Base-by-base conservation (phyloP, 352 stramenopile genomes). In the Thalassiosira mediterranea region DNA sequence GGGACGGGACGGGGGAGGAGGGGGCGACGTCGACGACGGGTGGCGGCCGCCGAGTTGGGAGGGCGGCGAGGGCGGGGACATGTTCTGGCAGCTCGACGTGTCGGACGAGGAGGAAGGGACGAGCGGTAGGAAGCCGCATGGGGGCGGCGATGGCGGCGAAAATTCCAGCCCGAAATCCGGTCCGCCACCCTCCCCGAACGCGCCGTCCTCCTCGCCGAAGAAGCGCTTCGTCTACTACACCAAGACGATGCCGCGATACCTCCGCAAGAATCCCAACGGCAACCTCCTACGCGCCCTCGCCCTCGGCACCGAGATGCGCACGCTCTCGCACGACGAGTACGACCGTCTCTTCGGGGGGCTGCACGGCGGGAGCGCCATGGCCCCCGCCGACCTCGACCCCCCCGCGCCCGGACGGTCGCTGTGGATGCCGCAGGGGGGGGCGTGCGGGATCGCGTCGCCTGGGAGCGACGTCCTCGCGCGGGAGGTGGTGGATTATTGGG, bases 161-260 rank as follows among this genome's bases (percentile, higher is more conserved):
- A 49, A n/a, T 31, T 23, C 15, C 4, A 49, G 10, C 28, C n/a
- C n/a, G n/a, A n/a, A n/a, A n/a, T n/a, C n/a, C n/a, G n/a, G n/a
- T n/a, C n/a, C n/a, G n/a, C n/a, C n/a, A n/a, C n/a, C n/a, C n/a
- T n/a, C n/a, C n/a, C n/a, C n/a, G n/a, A 48, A 56, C 17, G 31
- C n/a, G 21, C 34, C 19, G 32, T 48, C 44, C 2, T 17, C 63
- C 37, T 54, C 31, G 19, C 38, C 47, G 11, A 73, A 63, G 37
- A 72, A 80, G 29, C 64, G 77, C 44, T 91, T 91, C 51, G 72
- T 91, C 2, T 94, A 93, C 51, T 91, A 91, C 62, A 87, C 83
- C 7, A 94, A 94, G 58, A 88, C 76, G 56, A 60, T 93, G 46
- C 87, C 87, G 4, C 32, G 79, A 29, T 93, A 90, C 79, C 64